These are phyloP conservation scores for Helotiales sp. DNA, from an alignment of 2,329 filamentous ascomycete species.

Conservation along the genomic window DNA sequence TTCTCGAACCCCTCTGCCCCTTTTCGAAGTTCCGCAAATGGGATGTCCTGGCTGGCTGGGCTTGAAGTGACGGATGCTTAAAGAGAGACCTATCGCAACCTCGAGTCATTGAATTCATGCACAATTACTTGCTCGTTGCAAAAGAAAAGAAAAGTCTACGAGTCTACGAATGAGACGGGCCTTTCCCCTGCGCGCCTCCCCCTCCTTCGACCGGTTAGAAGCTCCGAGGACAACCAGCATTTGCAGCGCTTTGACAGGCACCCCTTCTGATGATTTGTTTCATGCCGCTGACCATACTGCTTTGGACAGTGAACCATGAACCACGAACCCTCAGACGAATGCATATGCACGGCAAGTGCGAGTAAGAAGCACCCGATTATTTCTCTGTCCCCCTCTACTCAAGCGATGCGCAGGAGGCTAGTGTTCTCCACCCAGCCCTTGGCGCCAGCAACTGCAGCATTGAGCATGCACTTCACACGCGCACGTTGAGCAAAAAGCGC, in stretches of 20 bases:
- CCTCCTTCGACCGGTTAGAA: neutral
- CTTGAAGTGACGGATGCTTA: neutral
- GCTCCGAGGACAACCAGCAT: neutral
- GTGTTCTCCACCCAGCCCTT: neutral
- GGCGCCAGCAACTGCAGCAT: neutral
- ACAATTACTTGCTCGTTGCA: conserved; percentile 1
- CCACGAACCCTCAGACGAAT: conserved; percentile 16
- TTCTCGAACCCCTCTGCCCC: neutral
- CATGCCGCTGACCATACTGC: conserved; percentile 18
- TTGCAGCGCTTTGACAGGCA: conserved; percentile 20
- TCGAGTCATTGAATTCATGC: conserved; percentile 3
- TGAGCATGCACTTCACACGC: conserved; percentile 1
- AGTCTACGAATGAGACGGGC: neutral
- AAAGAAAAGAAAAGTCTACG: neutral
- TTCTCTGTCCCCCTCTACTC: conserved; percentile 2
- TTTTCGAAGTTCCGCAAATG: neutral
- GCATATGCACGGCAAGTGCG: conserved; percentile 19
- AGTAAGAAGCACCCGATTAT: conserved; percentile 14
- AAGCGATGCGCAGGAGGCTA: neutral
- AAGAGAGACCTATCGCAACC: conserved; percentile 14
- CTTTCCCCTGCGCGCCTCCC: neutral
- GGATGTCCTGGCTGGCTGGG: neutral
- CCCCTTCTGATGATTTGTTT: conserved; percentile 18
- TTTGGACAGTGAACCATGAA: conserved; percentile 21
- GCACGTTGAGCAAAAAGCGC: conserved; percentile 2